Base-by-base conservation (phyloP, 2,329 filamentous ascomycete genomes). In the Sarocladium oryzae region DNA sequence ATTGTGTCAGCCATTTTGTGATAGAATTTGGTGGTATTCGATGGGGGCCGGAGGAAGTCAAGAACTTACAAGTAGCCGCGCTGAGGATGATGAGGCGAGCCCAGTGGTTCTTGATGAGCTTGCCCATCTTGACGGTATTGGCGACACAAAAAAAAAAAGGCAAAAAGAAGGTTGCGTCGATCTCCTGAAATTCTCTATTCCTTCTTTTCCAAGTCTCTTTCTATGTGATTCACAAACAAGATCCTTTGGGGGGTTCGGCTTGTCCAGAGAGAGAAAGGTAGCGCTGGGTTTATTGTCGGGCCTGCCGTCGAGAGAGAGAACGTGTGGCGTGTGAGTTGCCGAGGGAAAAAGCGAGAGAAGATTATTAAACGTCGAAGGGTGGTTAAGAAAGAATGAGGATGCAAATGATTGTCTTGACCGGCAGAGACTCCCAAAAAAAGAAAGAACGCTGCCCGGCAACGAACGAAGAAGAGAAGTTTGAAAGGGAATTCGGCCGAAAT, bases 101-200 rank as follows among this genome's bases (percentile, higher is more conserved):
- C 89, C 89, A 96, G 76, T 99, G 93, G 76, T 97, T 97, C 80
- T 99, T 99, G 76, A 99, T 97, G 66, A 99, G 84, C 72, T 86
- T 93, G 70, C 93, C 93, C 93, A 99, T 99, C 56, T 58, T 73
- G 68, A 49, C 50, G 21, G 51, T 54, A 50, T 35, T 53, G 51
- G 49, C 53, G 49, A 28, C 11, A 6, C 32, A 35, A 7, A 15
- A 18, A 37, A 15, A 5, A 15, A 5, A 16, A 16, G 8, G 40
- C 23, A 21, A 20, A 18, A 40, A 40, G 8, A 40, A 21, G 18
- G 13, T 24, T 37, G n/a, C 18, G 7, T 37, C 20, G 9, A 37
- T 49, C 33, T 26, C 20, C 30, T 24, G 4, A 48, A 23, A 15
- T 20, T 23, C 20, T 3, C 13, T 49, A 13, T 18, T 49, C 18